phyloP scores from a whole-genome alignment of 495 filamentous ascomycete genomes.

The Annulohypoxylon stygium region DNA sequence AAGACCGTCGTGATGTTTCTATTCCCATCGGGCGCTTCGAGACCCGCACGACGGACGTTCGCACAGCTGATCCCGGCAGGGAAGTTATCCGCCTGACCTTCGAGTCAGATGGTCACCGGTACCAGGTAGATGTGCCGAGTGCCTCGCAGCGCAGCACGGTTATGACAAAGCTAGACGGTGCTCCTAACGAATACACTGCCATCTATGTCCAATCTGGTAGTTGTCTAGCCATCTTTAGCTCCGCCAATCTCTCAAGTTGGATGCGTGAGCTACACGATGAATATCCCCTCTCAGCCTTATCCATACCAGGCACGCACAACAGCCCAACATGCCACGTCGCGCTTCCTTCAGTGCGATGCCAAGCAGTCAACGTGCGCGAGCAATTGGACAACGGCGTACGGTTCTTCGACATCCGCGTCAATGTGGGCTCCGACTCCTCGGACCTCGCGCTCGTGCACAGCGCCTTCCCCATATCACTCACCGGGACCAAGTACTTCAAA shows the following conservation, averaged over 20 bases:
- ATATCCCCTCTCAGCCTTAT: conserved; percentile 80
- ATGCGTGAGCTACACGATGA: conserved; percentile 79
- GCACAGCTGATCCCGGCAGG: conserved; percentile 52
- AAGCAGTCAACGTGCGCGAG: conserved; percentile 78
- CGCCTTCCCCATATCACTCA: conserved; percentile 62
- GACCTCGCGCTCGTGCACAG: conserved; percentile 71
- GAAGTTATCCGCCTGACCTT: conserved; percentile 63
- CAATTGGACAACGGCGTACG: conserved; percentile 93
- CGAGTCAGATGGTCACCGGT: conserved; percentile 54
- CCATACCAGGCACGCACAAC: conserved; percentile 97
- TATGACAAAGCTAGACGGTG: conserved; percentile 49
- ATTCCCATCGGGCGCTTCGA: conserved; percentile 57
- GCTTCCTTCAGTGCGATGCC: conserved; percentile 93
- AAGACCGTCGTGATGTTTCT: conserved; percentile 52
- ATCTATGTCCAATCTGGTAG: conserved; percentile 75
- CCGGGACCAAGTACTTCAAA: conserved; percentile 75
- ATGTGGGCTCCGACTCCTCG: conserved; percentile 74
- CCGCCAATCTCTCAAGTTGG: conserved; percentile 78
- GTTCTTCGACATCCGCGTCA: conserved; percentile 92
- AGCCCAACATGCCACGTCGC: conserved; percentile 85
- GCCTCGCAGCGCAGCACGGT: conserved; percentile 53
- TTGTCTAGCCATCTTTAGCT: conserved; percentile 82
- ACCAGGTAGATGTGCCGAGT: conserved; percentile 57
- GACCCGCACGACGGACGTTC: conserved; percentile 51
- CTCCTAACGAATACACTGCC: conserved; percentile 71